Base-by-base conservation (phyloP, 129 eudicot species). In the Heracleum sosnowskyi region DNA sequence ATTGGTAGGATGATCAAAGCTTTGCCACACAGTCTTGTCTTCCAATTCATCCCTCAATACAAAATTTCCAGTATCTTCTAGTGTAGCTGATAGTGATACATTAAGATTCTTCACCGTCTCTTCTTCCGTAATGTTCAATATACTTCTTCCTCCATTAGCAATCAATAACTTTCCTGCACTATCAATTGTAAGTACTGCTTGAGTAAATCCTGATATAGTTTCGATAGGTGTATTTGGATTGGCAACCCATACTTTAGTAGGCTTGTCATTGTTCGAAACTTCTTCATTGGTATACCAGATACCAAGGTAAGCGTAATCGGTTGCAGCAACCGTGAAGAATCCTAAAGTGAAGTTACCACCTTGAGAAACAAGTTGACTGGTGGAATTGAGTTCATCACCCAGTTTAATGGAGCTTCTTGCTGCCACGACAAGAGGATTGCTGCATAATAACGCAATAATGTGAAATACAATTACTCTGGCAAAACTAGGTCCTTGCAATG, bases 1-100 rank as follows among this genome's bases (percentile, higher is more conserved):
- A 7, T 80, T 28, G 1, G 79, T 76, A 3, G 87, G 87, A 80
- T 80, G 16, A 63, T 84, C 87, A 49, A 84, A 84, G 37, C 87
- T 84, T 47, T 84, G 81, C 87, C 87, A 84, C 45, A 84, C 37
- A 66, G 62, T 20, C 60, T 37, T 49, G 9, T 40, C 42, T 5
- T 28, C 55, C 42, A 29, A 41, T 40, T 77, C 80, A 31, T 77
- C 74, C 1, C 29, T 44, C 80, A 77, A 28, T n/a, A 63, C 80
- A 9, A 77, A 77, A 8, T 77, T 77, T 0, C 80, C 80, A 26
- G 33, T 2, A 62, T 77, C 80, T 64, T 77, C 39, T 41, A 77
- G 28, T 22, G 73, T 77, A 1, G 74, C 80, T n/a, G 73, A 1
- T 4, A 33, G 74, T n/a, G 73, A 1, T 4, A 33, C 3, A 8